Percentiles rank a stretch among this genome's conserved stretches.
Evolutionary conservation across 148 eudicot species (phyloP).

Genomic region (Rhododendron mucronatum): DNA sequence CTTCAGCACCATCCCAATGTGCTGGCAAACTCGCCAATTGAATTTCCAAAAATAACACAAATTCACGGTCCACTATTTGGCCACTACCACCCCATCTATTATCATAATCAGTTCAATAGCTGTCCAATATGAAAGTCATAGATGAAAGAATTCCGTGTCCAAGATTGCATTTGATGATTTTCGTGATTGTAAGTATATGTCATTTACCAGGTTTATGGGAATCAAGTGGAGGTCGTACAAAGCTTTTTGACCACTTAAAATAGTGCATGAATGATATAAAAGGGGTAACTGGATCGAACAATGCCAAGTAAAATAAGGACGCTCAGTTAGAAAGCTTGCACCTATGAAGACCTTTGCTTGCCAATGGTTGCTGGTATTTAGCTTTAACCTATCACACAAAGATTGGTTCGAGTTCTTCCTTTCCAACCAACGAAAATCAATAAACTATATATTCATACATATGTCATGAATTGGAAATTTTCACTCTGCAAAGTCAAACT

Average conservation of each 20-base stretch:
- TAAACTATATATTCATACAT: background rate
- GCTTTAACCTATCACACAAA: background rate
- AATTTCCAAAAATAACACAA: background rate
- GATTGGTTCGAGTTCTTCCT: background rate
- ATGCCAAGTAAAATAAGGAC: background rate
- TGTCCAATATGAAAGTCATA: background rate
- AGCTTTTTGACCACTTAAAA: background rate
- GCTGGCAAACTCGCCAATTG: background rate
- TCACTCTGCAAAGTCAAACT: background rate
- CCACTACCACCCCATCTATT: background rate
- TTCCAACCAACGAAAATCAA: background rate
- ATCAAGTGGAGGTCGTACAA: background rate
- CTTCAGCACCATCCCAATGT: background rate
- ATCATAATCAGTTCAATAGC: background rate
- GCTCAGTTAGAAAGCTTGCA: background rate
- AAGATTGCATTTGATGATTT: background rate
- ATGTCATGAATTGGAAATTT: background rate
- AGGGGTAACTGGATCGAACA: background rate
- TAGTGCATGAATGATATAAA: background rate
- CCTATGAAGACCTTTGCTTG: background rate
- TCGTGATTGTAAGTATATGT: background rate
- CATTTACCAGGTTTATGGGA: background rate
- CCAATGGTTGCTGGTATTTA: background rate
- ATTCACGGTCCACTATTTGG: background rate
- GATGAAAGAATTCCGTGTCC: background rate